Conservation (phyloP, 192 early-diverging fungal species). For the Rhizophagus prolifer region DNA sequence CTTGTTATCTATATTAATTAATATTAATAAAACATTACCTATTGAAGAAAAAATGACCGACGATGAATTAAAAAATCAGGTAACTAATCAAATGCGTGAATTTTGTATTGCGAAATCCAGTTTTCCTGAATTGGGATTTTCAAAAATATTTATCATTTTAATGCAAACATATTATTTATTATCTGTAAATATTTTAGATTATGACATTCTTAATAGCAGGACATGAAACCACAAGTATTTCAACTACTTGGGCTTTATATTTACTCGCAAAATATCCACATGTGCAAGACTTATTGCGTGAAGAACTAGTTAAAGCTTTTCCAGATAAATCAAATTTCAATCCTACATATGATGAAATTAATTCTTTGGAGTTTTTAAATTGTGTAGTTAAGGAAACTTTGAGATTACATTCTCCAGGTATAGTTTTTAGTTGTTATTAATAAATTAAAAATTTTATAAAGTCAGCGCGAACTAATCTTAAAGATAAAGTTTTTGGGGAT, state of each 20-base stretch:
- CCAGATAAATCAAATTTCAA: slow-evolving; percentile 41
- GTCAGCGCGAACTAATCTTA: slow-evolving; percentile 34
- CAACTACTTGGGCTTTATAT: slow-evolving; percentile 51
- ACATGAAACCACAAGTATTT: slow-evolving; percentile 56
- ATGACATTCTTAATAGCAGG: slow-evolving; percentile 38
- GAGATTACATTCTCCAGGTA: slow-evolving; percentile 45
- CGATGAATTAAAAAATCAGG: slow-evolving; percentile 45
- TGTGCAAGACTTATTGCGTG: slow-evolving; percentile 42
- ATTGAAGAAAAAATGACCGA: slow-evolving; percentile 42
- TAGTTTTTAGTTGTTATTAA: no score
- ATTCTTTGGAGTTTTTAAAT: slow-evolving; percentile 48
- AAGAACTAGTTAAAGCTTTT: slow-evolving; percentile 47
- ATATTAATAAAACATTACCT: slow-evolving; percentile 40
- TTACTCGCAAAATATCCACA: slow-evolving; percentile 48
- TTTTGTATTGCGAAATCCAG: no score
- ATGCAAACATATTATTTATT: no score
- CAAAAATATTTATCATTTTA: no score
- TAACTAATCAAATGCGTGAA: neutral
- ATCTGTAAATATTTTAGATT: neutral
- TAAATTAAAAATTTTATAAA: no score
- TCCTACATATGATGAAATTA: slow-evolving; percentile 46
- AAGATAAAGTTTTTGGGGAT: slow-evolving; percentile 40
- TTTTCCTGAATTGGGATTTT: no score
- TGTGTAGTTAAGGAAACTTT: slow-evolving; percentile 54
- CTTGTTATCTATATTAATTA: slow-evolving; percentile 46